phyloP scores from a whole-genome alignment of 208 protist genomes.

The Trypanosoma mega region DNA sequence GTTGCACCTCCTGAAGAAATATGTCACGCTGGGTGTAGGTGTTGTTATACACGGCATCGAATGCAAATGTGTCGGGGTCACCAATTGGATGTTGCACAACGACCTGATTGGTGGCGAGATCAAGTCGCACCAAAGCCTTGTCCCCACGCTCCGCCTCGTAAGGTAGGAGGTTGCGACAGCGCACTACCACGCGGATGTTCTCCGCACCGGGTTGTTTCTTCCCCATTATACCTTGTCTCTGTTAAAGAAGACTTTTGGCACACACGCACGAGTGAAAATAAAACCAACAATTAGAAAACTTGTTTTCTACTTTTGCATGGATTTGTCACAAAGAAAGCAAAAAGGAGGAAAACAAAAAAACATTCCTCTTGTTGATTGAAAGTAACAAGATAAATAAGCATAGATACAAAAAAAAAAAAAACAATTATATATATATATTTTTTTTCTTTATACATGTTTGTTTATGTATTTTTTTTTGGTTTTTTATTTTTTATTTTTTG shows the following conservation, averaged over 20 bases:
- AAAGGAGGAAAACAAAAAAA: too few species aligned
- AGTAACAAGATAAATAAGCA: neutral
- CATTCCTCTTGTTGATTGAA: too few species aligned
- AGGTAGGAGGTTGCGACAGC: constrained; percentile 74
- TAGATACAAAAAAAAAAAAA: neutral
- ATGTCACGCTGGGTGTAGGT: constrained; percentile 91
- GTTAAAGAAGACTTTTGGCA: constrained; percentile 1
- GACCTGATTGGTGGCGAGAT: constrained; percentile 86
- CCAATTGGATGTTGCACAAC: constrained; percentile 85
- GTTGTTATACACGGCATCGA: constrained; percentile 93
- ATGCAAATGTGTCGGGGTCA: constrained; percentile 83
- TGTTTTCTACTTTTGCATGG: too few species aligned
- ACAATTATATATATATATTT: neutral
- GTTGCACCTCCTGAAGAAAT: constrained; percentile 88
- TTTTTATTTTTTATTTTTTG: too few species aligned
- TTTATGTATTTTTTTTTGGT: too few species aligned
- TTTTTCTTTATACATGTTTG: constrained; percentile 12
- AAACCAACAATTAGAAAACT: too few species aligned
- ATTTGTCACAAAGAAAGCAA: too few species aligned
- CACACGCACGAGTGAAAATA: neutral
- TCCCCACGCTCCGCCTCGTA: constrained; percentile 85
- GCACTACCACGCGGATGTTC: constrained; percentile 91
- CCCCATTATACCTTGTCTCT: constrained; percentile 37
- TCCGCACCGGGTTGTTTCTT: constrained; percentile 73
- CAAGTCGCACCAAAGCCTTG: constrained; percentile 83